Base-by-base conservation (phyloP, 805 yeast genomes). In the Teunomyces funiuensis region DNA sequence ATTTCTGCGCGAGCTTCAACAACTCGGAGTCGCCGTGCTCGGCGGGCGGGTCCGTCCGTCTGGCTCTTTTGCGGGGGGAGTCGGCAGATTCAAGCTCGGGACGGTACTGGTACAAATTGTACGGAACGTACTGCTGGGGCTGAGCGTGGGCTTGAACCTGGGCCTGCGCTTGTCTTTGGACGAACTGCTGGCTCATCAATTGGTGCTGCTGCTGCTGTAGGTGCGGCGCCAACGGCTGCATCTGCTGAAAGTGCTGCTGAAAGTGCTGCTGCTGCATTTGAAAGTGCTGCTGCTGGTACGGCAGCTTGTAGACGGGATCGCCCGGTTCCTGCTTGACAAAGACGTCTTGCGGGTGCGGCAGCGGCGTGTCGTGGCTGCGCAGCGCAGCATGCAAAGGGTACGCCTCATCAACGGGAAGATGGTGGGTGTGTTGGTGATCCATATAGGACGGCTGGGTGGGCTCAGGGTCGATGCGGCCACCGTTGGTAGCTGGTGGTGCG, bases 11-110 rank as follows among this genome's bases (percentile, higher is more conserved):
- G 17, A 68, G 40, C 28, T 60, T 65, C 38, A 64, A 65, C 40
- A 71, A 52, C 40, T 68, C 69, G 6, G 49, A 50, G 43, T 69
- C 73, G 9, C 69, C 64, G 13, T 62, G 65, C 40, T 63, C 68
- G 9, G 65, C 65, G 3, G 63, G 63, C 6, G 54, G 40, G 46
- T 63, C 67, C 0, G 65, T 50, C 33, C 56, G 56, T 42, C 68
- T 53, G 3, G 54, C 43, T 36, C 63, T 51, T 42, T 61, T 62
- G n/a, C 59, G 34, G 39, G 29, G 33, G 39, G 42, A 11, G 11
- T 19, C 30, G 9, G 28, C 23, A 17, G 33, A 17, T 1, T 29
- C 25, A 8, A 30, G 29, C n/a, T 23, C 22, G 25, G 40, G 33
- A 7, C 18, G 40, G 31, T 13, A 18, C 11, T 20, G 40, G 18